These are phyloP conservation scores for Penicillium sp. DNA, from an alignment of 2,329 filamentous ascomycete species.

Conservation along the genomic window DNA sequence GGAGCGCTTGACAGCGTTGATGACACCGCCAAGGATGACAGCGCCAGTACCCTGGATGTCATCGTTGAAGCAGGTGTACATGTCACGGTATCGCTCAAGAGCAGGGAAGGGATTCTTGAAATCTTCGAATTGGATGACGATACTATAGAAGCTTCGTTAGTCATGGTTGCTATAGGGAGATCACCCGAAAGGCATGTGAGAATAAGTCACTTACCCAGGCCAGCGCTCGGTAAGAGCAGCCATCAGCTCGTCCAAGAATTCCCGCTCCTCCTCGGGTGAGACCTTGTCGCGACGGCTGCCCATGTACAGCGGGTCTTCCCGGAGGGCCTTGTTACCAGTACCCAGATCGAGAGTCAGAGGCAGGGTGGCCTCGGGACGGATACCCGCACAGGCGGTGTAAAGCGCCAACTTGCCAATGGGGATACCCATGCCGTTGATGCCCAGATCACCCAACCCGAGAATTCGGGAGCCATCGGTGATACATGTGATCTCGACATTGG, in stretches of 20 bases:
- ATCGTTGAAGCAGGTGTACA: slow-evolving; percentile 95
- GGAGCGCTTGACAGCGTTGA: slow-evolving; percentile 70
- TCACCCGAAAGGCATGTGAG: slow-evolving; percentile 10
- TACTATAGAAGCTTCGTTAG: slow-evolving; percentile 37
- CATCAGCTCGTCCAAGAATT: slow-evolving; percentile 98
- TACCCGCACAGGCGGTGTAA: slow-evolving; percentile 91
- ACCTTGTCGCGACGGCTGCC: slow-evolving; percentile 78
- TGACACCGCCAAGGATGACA: slow-evolving; percentile 77
- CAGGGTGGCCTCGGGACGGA: slow-evolving; percentile 64
- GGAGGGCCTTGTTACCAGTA: slow-evolving; percentile 53
- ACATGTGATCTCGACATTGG: slow-evolving; percentile 86
- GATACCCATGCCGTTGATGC: slow-evolving; percentile 95
- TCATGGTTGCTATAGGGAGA: slow-evolving; percentile 35
- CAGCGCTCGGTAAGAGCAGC: slow-evolving; percentile 69
- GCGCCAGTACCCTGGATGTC: slow-evolving; percentile 96
- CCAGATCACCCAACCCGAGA: slow-evolving; percentile 83
- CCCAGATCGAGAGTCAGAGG: slow-evolving; percentile 57
- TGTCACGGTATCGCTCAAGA: slow-evolving; percentile 76
- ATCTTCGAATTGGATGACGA: slow-evolving; percentile 88
- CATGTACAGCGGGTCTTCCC: slow-evolving; percentile 81
- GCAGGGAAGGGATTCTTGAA: slow-evolving; percentile 97
- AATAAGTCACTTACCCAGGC: slow-evolving; percentile 48
- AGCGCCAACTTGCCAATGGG: slow-evolving; percentile 92
- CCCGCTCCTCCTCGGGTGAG: slow-evolving; percentile 66
- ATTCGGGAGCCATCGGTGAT: slow-evolving; percentile 92